These are phyloP conservation scores for Hypoxylon sp. DNA, from an alignment of 2,329 filamentous ascomycete species.

Conservation along the genomic window DNA sequence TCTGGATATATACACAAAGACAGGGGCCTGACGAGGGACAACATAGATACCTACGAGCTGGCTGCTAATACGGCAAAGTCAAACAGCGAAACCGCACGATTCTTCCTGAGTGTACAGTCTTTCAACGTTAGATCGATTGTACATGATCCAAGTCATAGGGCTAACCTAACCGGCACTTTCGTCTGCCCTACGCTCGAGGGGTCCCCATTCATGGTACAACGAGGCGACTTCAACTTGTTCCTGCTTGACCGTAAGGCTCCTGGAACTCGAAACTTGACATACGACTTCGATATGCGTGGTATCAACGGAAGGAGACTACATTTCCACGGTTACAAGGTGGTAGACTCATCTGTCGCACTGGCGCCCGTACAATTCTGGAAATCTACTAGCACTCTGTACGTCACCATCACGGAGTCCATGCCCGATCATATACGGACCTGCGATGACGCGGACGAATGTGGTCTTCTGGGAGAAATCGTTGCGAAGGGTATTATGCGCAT, in stretches of 20 bases:
- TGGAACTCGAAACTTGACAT: constrained; percentile 66
- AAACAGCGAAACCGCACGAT: constrained; percentile 63
- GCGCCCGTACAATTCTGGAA: constrained; percentile 66
- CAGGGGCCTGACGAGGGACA: constrained; percentile 52
- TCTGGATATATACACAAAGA: constrained; percentile 65
- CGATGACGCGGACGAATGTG: constrained; percentile 49
- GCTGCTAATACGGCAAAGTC: constrained; percentile 61
- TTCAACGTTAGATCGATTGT: constrained; percentile 61
- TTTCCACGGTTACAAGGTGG: constrained; percentile 69
- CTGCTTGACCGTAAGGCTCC: constrained; percentile 60
- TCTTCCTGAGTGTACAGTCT: constrained; percentile 66
- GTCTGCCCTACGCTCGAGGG: constrained; percentile 62
- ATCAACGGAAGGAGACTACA: constrained; percentile 61
- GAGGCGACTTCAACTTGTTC: constrained; percentile 67
- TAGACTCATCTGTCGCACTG: constrained; percentile 67
- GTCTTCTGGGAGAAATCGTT: constrained; percentile 55
- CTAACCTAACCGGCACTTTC: constrained; percentile 67
- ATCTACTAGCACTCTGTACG: constrained; percentile 69
- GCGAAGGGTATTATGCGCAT: constrained; percentile 69
- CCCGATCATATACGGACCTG: constrained; percentile 38
- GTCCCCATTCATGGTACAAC: constrained; percentile 67
- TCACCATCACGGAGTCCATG: constrained; percentile 60
- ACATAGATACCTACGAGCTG: constrained; percentile 61
- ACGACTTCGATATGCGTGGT: constrained; percentile 68
- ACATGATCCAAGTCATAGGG: constrained; percentile 57